Conservation (phyloP, 225 moss, liverwort and hornwort genomes). For the Pseudoscleropodium purum region DNA sequence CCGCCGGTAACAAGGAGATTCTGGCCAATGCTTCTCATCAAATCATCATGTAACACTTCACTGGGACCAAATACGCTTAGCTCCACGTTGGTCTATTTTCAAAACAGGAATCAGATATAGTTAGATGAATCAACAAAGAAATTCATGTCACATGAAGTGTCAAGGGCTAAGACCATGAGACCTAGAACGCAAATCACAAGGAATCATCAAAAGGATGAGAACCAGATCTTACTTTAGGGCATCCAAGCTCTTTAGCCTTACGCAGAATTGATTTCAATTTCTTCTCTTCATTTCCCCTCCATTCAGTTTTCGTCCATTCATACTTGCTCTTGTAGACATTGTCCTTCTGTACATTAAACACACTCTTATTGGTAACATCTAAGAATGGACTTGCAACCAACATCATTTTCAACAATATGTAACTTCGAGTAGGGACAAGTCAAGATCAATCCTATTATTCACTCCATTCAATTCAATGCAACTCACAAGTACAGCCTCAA, state of each 20-base stretch:
- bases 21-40: neutral
- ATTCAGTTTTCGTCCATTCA: too few species aligned
- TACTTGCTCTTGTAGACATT: rapidly evolving
- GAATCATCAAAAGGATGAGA: neutral
- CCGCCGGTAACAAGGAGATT: neutral
- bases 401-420: neutral
- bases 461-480: neutral
- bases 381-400: too few species aligned
- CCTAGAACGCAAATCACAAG: neutral
- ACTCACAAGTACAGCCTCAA: neutral
- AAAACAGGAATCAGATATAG: neutral
- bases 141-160: neutral
- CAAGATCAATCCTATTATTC: neutral
- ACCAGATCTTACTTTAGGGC: neutral
- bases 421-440: neutral
- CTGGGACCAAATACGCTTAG: rapidly evolving
- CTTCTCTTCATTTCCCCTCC: too few species aligned
- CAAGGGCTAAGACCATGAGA: too few species aligned
- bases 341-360: neutral
- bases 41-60: neutral
- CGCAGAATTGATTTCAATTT: rapidly evolving
- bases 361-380: neutral
- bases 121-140: too few species aligned
- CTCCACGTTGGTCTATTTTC: too few species aligned
- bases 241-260: too few species aligned